These are phyloP conservation scores for Starmerella floris DNA, from an alignment of 805 yeast genomes.

Conservation along the genomic window DNA sequence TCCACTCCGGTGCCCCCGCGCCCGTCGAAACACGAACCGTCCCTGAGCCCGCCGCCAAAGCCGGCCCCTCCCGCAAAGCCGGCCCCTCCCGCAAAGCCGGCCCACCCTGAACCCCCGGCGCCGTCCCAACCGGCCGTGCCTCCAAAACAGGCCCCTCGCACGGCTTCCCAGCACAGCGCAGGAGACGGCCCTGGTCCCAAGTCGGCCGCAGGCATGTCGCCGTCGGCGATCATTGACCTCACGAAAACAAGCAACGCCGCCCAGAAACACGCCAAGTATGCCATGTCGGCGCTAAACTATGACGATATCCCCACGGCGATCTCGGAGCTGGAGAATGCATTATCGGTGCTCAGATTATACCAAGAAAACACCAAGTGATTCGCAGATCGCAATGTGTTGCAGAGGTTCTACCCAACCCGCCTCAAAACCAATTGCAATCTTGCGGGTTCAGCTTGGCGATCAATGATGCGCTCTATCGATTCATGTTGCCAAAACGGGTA, in stretches of 20 bases:
- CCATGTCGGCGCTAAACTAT: constrained; percentile 59
- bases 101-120: neutral
- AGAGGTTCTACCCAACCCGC: no score
- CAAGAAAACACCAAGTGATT: no score
- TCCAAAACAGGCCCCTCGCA: constrained; percentile 1
- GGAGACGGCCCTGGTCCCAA: neutral
- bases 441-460: no score
- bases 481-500: no score
- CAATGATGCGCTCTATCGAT: no score
- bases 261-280: constrained; percentile 55
- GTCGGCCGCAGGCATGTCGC: neutral
- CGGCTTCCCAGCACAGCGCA: neutral
- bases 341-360: constrained; percentile 26
- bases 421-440: no score
- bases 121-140: constrained; percentile 5
- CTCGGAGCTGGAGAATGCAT: constrained; percentile 38
- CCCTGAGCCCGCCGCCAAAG: neutral
- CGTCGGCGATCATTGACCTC: constrained; percentile 25
- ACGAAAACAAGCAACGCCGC: constrained; percentile 32
- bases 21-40: neutral
- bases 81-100: constrained; percentile 2
- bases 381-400: no score
- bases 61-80: constrained; percentile 4
- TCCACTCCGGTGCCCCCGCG: constrained; percentile 1
- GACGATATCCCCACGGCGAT: constrained; percentile 58